phyloP scores from a whole-genome alignment of 2,329 filamentous ascomycete species.

The Celoporthe dispersa region DNA sequence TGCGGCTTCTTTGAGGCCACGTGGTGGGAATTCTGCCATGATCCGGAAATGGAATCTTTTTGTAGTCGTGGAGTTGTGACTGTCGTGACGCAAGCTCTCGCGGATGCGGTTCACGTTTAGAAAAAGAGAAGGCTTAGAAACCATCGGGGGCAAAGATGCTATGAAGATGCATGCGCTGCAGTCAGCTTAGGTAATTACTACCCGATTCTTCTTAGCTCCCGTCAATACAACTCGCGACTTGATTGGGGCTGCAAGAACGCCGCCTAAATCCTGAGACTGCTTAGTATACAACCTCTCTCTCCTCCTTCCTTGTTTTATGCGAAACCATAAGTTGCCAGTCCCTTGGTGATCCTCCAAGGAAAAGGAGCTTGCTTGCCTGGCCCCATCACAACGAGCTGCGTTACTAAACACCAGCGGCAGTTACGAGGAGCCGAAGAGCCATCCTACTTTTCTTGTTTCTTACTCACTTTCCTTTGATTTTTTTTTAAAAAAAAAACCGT shows the following conservation, averaged over 20 bases:
- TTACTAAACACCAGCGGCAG: neutral
- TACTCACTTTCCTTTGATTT: neutral
- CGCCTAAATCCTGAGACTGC: neutral
- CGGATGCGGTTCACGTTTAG: neutral
- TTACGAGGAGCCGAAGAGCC: neutral
- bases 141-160: neutral
- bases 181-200: slow-evolving; percentile 10
- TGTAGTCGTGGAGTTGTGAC: neutral
- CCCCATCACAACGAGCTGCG: neutral
- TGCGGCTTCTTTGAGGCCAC: slow-evolving; percentile 33
- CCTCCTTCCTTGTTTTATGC: slow-evolving; percentile 5
- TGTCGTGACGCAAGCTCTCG: neutral
- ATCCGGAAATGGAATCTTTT: neutral
- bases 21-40: slow-evolving; percentile 28
- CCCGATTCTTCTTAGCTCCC: slow-evolving; percentile 13
- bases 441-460: neutral
- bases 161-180: neutral
- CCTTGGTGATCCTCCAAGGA: neutral
- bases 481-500: neutral
- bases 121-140: neutral
- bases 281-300: neutral
- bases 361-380: neutral
- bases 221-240: neutral
- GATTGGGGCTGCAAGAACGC: neutral
- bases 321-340: neutral